A percentile compares a stretch with the other conserved stretches of the same genome.
These are phyloP conservation scores for Podaxis sp. DNA, from an alignment of 768 basidiomycete species.

Conservation along the genomic window DNA sequence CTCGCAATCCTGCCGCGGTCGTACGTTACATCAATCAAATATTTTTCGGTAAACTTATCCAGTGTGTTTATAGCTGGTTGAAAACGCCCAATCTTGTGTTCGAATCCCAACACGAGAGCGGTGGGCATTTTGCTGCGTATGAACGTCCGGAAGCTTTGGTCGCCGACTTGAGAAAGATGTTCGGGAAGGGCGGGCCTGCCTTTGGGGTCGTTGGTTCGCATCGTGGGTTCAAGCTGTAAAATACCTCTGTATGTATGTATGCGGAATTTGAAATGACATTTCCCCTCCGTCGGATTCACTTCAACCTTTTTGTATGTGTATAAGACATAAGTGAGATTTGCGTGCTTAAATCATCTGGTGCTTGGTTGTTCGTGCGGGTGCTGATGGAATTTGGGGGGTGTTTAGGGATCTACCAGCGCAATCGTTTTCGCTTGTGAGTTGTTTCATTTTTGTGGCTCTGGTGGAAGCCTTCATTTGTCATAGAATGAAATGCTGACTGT, in stretches of 20 bases:
- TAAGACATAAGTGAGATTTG: no score
- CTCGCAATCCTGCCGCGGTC: conserved; percentile 27
- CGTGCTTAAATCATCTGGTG: no score
- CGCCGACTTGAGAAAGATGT: conserved; percentile 54
- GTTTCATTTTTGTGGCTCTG: neutral
- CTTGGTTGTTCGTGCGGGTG: no score
- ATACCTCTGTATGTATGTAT: no score
- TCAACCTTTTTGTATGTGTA: no score
- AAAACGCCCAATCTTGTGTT: conserved; percentile 39
- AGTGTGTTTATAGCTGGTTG: conserved; percentile 38
- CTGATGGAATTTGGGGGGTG: no score
- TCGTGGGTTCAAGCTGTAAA: conserved; percentile 29
- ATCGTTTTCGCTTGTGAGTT: conserved; percentile 96
- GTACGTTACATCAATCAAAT: conserved; percentile 20
- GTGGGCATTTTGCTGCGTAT: conserved; percentile 60
- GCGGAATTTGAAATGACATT: no score
- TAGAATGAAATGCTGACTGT: neutral
- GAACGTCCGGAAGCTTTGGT: conserved; percentile 49
- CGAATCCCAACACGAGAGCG: conserved; percentile 43
- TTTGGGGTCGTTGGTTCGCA: conserved; percentile 45
- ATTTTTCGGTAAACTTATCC: neutral
- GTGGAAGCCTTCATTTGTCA: neutral
- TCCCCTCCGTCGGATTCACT: no score
- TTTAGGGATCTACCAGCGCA: conserved; percentile 90
- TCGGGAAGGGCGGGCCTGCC: conserved; percentile 48